phyloP scores from a whole-genome alignment of 371 early-diverging fungal genomes.

The Syncephalastrum monosporum region DNA sequence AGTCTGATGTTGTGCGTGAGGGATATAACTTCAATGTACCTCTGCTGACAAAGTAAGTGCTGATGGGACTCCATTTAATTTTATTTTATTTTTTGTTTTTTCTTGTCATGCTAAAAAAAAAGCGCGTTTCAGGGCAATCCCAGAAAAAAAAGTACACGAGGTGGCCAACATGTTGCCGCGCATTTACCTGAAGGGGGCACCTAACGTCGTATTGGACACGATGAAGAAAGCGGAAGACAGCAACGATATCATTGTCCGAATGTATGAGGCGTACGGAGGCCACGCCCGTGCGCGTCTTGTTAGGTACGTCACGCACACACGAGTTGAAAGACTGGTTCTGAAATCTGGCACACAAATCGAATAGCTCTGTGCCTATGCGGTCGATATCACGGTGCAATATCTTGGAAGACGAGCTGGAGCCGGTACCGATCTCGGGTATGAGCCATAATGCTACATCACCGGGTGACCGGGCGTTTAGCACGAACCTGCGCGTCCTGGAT shows the following conservation, averaged over 20 bases:
- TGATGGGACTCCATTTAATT: neutral
- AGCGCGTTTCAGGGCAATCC: slow-evolving; percentile 6
- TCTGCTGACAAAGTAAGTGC: slow-evolving; percentile 56
- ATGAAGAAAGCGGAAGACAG: slow-evolving; percentile 86
- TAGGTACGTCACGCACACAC: slow-evolving; percentile 43
- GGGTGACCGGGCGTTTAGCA: slow-evolving; percentile 34
- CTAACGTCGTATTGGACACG: slow-evolving; percentile 85
- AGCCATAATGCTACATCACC: slow-evolving; percentile 5
- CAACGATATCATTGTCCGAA: slow-evolving; percentile 67
- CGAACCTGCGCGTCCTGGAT: slow-evolving; percentile 36
- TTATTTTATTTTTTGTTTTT: neutral
- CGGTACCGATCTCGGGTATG: slow-evolving; percentile 19
- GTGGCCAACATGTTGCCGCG: slow-evolving; percentile 27
- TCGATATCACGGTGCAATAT: slow-evolving; percentile 70
- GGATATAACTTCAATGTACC: slow-evolving; percentile 91
- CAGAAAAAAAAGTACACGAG: slow-evolving; percentile 6
- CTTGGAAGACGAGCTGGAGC: slow-evolving; percentile 66
- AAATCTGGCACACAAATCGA: slow-evolving; percentile 43
- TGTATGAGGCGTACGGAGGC: slow-evolving; percentile 95
- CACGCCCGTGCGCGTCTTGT: slow-evolving; percentile 59
- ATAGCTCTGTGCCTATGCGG: slow-evolving; percentile 45
- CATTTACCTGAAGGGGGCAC: slow-evolving; percentile 57
- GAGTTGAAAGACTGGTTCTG: neutral
- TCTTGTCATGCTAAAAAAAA: neutral
- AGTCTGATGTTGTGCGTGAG: slow-evolving; percentile 80